These are phyloP conservation scores for Schizophyllum amplum DNA, from an alignment of 1,284 basidiomycete species.

Conservation along the genomic window DNA sequence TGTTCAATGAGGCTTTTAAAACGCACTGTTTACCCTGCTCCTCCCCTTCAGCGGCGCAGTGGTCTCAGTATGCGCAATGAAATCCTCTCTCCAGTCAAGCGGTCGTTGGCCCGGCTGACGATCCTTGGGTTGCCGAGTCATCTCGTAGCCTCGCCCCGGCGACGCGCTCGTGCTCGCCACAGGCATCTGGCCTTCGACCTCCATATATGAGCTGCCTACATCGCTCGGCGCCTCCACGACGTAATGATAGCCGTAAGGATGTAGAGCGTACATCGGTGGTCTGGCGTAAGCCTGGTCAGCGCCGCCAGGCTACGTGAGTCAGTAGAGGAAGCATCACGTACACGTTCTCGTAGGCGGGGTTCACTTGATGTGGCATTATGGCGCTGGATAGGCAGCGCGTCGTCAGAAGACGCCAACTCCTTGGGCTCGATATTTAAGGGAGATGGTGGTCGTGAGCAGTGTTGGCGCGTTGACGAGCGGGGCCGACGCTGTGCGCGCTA, in stretches of 20 bases:
- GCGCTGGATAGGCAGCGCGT: neutral
- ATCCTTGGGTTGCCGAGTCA: neutral
- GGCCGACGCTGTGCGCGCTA: neutral
- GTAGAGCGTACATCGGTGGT: neutral
- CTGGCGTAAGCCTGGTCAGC: too few relatives aligned
- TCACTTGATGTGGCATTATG: neutral
- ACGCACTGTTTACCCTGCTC: neutral
- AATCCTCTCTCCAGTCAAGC: neutral
- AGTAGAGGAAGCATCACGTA: too few relatives aligned
- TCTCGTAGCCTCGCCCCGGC: neutral
- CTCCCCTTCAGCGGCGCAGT: neutral
- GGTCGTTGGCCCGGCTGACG: neutral
- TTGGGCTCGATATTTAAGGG: neutral
- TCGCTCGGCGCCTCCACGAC: neutral
- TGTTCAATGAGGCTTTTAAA: neutral
- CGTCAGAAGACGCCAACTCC: neutral
- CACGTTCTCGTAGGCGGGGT: neutral
- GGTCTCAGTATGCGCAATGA: neutral
- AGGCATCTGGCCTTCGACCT: neutral
- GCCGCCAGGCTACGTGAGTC: neutral
- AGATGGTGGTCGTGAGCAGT: neutral
- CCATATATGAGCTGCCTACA: neutral
- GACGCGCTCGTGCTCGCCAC: neutral
- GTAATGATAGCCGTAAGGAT: neutral
- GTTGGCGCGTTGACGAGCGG: neutral